phyloP scores from a whole-genome alignment of 2,329 filamentous ascomycete genomes.

The Dothistroma septosporum region DNA sequence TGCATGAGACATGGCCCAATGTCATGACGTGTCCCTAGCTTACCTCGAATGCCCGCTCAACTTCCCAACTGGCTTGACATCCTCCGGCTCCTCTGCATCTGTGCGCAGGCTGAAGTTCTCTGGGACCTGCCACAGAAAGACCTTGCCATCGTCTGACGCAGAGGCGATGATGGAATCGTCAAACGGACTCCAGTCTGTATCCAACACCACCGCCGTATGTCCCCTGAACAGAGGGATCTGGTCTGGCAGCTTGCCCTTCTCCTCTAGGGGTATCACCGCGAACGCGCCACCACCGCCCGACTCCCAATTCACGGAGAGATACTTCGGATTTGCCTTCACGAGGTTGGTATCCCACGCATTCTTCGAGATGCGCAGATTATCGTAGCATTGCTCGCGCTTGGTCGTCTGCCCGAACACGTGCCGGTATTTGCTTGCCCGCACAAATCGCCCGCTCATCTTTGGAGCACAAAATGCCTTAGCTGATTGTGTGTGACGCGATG shows the following conservation, averaged over 20 bases:
- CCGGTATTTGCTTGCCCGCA: slow-evolving; percentile 70
- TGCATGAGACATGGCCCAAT: not conserved
- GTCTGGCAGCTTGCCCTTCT: slow-evolving; percentile 87
- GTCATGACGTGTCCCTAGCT: not conserved
- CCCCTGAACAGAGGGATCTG: slow-evolving; percentile 92
- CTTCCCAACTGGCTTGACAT: slow-evolving; percentile 76
- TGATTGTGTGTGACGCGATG: not conserved
- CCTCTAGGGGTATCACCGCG: slow-evolving; percentile 85
- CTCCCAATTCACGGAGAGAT: slow-evolving; percentile 98
- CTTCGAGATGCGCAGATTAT: slow-evolving; percentile 92
- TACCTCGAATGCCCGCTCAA: slow-evolving; percentile 83
- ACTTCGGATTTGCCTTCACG: slow-evolving; percentile 95
- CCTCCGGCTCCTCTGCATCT: slow-evolving; percentile 75
- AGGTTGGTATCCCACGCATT: slow-evolving; percentile 99
- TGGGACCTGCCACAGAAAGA: slow-evolving; percentile 94
- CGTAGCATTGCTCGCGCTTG: slow-evolving; percentile 97
- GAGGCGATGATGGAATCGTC: slow-evolving; percentile 91
- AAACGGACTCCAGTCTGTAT: slow-evolving; percentile 98
- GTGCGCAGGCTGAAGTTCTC: slow-evolving; percentile 78
- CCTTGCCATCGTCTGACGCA: slow-evolving; percentile 91
- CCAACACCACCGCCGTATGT: slow-evolving; percentile 90
- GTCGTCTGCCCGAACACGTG: slow-evolving; percentile 97
- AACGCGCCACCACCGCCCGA: slow-evolving; percentile 93
- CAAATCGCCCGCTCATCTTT: slow-evolving; percentile 66
- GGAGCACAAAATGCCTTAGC: not conserved